Evolutionary conservation across 1,284 basidiomycete genomes (phyloP).

Genomic region (Cutaneotrichosporon daszewskae): DNA sequence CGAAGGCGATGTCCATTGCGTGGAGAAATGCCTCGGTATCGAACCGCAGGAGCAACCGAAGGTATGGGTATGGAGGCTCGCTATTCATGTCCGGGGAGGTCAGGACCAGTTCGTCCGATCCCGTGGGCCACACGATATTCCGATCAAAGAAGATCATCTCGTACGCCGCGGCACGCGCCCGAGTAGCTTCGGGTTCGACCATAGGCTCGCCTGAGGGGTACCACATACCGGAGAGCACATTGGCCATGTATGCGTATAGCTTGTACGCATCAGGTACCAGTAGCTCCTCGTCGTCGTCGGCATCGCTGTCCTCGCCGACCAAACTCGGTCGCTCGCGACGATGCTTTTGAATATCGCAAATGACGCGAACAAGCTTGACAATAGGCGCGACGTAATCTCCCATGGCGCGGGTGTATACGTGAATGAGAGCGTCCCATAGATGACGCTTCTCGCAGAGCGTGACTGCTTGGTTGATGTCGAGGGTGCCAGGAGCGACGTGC

Average conservation of each 20-base stretch:
- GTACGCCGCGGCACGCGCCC: conserved; percentile 69
- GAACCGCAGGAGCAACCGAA: conserved; percentile 74
- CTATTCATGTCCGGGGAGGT: conserved; percentile 44
- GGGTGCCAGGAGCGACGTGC: conserved; percentile 84
- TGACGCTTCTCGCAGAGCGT: conserved; percentile 72
- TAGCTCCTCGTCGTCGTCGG: conserved; percentile 50
- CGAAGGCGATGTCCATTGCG: conserved; percentile 88
- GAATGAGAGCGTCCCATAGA: conserved; percentile 90
- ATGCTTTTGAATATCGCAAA: conserved; percentile 61
- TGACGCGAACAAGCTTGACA: conserved; percentile 72
- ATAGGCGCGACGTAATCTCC: conserved; percentile 84
- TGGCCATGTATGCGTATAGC: conserved; percentile 84
- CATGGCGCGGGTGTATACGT: conserved; percentile 84
- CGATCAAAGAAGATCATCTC: conserved; percentile 76
- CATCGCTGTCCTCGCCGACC: conserved; percentile 21
- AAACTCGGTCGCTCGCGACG: conserved; percentile 41
- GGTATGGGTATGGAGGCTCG: conserved; percentile 75
- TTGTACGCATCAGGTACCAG: conserved; percentile 77
- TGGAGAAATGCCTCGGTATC: conserved; percentile 94
- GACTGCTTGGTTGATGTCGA: conserved; percentile 93
- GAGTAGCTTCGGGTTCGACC: conserved; percentile 57
- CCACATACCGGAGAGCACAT: conserved; percentile 73
- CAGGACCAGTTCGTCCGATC: conserved; percentile 20
- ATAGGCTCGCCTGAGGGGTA: conserved; percentile 80
- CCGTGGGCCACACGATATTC: conserved; percentile 66